Evolutionary conservation across 2,329 filamentous ascomycete species (phyloP).

Genomic region (Penicillium carneum): DNA sequence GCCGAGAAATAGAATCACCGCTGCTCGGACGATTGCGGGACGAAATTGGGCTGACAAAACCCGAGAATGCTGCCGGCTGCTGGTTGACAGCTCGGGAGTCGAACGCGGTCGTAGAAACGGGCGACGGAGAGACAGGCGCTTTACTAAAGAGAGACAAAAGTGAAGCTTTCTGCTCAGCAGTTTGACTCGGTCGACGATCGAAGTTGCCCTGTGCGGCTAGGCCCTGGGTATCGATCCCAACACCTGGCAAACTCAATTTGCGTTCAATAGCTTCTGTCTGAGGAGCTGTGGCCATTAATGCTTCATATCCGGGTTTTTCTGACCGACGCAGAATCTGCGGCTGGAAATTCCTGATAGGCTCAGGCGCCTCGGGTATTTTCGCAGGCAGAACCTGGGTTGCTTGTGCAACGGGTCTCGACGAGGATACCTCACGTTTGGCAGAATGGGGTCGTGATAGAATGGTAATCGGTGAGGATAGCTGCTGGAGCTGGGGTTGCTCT

Average conservation of each 20-base stretch:
- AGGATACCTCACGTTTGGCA: slow-evolving; percentile 39
- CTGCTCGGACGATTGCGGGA: slow-evolving; percentile 35
- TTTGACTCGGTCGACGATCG: slow-evolving; percentile 52
- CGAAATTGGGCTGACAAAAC: slow-evolving; percentile 43
- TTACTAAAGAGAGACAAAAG: slow-evolving; percentile 71
- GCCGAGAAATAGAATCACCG: slow-evolving; percentile 30
- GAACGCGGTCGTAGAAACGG: slow-evolving; percentile 32
- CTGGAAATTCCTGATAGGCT: slow-evolving; percentile 57
- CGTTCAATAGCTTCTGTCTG: slow-evolving; percentile 18
- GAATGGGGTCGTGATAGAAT: slow-evolving; percentile 48
- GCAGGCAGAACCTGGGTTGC: slow-evolving; percentile 23
- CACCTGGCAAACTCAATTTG: slow-evolving; percentile 24
- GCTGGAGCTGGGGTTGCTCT: slow-evolving; percentile 31
- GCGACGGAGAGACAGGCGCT: slow-evolving; percentile 39
- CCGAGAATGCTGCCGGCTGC: slow-evolving; percentile 34
- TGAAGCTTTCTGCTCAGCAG: slow-evolving; percentile 56
- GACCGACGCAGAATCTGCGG: slow-evolving; percentile 63
- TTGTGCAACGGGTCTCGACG: slow-evolving; percentile 24
- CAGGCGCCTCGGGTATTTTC: slow-evolving; percentile 38
- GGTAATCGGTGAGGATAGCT: slow-evolving; percentile 46
- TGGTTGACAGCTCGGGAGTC: slow-evolving; percentile 32
- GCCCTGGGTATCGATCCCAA: slow-evolving; percentile 24
- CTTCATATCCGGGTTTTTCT: slow-evolving; percentile 47
- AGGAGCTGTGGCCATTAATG: slow-evolving; percentile 29
- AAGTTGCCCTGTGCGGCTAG: slow-evolving; percentile 36